Evolutionary conservation across 208 protist genomes (phyloP).

Genomic region (Borovskyia barvae): DNA sequence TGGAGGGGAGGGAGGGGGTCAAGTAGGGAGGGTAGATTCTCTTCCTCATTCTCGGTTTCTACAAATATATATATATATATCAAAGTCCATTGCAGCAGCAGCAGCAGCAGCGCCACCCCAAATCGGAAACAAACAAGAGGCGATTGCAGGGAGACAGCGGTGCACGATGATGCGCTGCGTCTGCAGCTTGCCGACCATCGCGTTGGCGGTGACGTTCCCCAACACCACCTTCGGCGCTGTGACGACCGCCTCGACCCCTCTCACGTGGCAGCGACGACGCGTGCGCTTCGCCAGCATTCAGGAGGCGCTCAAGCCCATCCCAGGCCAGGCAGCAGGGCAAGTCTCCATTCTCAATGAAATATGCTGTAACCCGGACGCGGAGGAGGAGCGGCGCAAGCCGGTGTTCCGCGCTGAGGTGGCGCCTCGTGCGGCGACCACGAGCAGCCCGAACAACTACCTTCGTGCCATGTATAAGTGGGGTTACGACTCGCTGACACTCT

Average conservation of each 20-base stretch:
- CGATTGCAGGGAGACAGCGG: no score
- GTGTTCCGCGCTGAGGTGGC: constrained; percentile 73
- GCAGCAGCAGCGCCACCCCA: no score
- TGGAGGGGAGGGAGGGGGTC: no score
- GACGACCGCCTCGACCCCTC: neutral
- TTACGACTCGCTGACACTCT: constrained; percentile 85
- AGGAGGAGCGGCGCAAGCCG: constrained; percentile 83
- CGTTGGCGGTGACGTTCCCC: no score
- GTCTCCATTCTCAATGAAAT: constrained; percentile 87
- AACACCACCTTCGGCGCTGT: neutral
- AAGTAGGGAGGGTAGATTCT: no score
- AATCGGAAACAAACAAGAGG: no score
- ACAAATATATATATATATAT: no score
- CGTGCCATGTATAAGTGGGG: constrained; percentile 84
- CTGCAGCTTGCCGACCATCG: no score
- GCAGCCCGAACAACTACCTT: constrained; percentile 39
- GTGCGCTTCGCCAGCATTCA: constrained; percentile 83
- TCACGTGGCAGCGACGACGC: constrained; percentile 29
- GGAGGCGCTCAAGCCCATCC: constrained; percentile 69
- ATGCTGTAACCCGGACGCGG: constrained; percentile 81
- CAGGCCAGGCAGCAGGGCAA: constrained; percentile 78
- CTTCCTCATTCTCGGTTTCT: no score
- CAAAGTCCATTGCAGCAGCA: no score
- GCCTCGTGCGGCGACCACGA: constrained; percentile 13
- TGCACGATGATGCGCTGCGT: no score